Base-by-base conservation (phyloP, 148 eudicot species). In the Bassia scoparia region DNA sequence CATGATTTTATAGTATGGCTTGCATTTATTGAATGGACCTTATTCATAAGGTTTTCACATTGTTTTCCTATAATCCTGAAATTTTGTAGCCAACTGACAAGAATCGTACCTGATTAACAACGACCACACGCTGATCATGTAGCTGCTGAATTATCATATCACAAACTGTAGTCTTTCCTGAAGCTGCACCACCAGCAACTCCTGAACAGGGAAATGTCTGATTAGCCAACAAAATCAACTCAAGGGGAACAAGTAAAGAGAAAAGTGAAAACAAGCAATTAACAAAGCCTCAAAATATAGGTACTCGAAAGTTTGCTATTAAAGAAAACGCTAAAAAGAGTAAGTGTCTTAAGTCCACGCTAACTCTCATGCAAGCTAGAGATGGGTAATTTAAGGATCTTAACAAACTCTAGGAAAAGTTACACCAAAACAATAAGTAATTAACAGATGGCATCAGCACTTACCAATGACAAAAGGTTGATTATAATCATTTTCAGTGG, bases 131-230 rank as follows among this genome's bases (percentile, higher is more conserved):
- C 83, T 95, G 99, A 86, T 95, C 99, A 84, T 71, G 94, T 77
- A 95, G 99, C 86, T 95, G 99, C 87, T 95, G 97, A 77, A 95
- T 90, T 58, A 95, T 95, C 97, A 92, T 81, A 81, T 95, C 99
- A 86, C 99, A 95, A 71, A 95, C 99, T 44, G 99, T 81, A 67
- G 97, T 92, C 84, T 95, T 95, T 53, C 99, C 99, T 43, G 99
- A 89, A 72, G 99, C 97, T 54, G 99, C 97, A 70, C 99, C 99
- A 69, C 99, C 99, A 61, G 97, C 93, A 76, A 95, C 99, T 68
- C 99, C 99, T 95, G 93, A 81, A 70, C 69, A 71, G 23, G 72
- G 20, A 31, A 78, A 70, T 68, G 58, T 53, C 31, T 49, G 41
- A 48, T 72, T 24, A 37, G 74, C 53, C 60, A 49, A 52, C 50